Percentiles rank a stretch among this genome's conserved stretches.
Evolutionary conservation across 192 early-diverging fungal genomes (phyloP).

Genomic region (Piromyces finnis): DNA sequence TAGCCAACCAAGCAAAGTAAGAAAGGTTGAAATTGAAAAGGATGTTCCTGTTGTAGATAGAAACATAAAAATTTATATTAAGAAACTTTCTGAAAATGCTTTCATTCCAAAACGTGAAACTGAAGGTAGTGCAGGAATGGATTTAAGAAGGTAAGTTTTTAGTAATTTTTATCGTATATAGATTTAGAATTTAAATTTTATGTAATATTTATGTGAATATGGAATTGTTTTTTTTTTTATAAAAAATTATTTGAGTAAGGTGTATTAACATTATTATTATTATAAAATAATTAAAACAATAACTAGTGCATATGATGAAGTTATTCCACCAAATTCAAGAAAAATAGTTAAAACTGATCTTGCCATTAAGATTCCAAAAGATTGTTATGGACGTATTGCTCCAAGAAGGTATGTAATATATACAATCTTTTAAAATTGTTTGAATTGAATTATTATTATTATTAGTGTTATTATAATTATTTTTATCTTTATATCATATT

Average conservation of each 20-base stretch:
- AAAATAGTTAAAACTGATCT: constrained; percentile 73
- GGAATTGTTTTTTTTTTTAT: too few species aligned
- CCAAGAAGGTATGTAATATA: constrained; percentile 37
- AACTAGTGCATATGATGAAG: constrained; percentile 11
- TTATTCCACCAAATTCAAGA: constrained; percentile 61
- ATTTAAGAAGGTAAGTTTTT: constrained; percentile 59
- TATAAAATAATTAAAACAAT: too few species aligned
- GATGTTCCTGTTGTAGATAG: background rate
- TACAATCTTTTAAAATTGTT: too few species aligned
- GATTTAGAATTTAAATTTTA: too few species aligned
- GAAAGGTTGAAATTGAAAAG: background rate
- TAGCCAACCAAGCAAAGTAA: background rate
- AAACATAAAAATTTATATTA: constrained; percentile 30
- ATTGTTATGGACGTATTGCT: constrained; percentile 89
- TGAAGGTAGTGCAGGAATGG: constrained; percentile 74
- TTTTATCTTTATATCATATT: too few species aligned
- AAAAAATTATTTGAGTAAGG: too few species aligned
- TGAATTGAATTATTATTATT: too few species aligned
- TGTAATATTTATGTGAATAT: too few species aligned
- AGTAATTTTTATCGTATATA: too few species aligned
- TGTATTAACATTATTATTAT: too few species aligned
- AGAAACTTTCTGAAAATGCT: constrained; percentile 50
- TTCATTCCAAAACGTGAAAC: constrained; percentile 67
- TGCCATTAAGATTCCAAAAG: constrained; percentile 61
- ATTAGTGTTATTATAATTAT: too few species aligned